Base-by-base conservation (phyloP, 75 land plant species). In the Pinus albicaulis region DNA sequence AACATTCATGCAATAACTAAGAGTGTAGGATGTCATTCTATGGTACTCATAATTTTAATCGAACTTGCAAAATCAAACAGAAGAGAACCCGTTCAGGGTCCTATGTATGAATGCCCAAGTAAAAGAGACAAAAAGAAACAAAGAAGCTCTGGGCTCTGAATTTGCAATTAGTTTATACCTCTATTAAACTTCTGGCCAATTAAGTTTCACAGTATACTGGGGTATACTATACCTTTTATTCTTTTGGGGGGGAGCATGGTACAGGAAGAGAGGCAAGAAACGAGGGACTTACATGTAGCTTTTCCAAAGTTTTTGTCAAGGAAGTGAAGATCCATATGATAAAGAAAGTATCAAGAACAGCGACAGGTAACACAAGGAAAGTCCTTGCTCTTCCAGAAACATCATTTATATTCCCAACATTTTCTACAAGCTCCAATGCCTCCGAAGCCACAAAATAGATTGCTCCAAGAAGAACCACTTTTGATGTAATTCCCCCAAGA, bases 271-370 rank as follows among this genome's bases (percentile, higher is more conserved):
- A 76, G 58, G 53, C 53, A 48, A 48, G 53, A 12, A 48, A 48
- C 11, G 53, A 48, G 53, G 53, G 53, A 48, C 53, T 48, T 80
- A 86, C 88, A 87, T 86, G 87, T 22, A 86, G 72, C 82, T 83
- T 84, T 70, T 86, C 88, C 26, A 86, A 62, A 6, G 82, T 86
- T 70, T 64, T 86, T 28, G 88, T 80, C 48, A 86, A 56, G 41
- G 88, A 86, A 24, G 79, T 70, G 55, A 86, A 86, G 63, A 86
- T 86, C 88, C 88, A 86, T 12, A 86, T 57, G 23, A 84, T 86
- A 56, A 86, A 84, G 65, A 80, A 74, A 36, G 87, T 82, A 77
- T 86, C 88, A 56, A 86, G 57, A 26, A 86, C 63, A 15, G 86
- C 88, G 36, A 86, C 88, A 20, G 88, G 86, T 34, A 86, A 70